These are phyloP conservation scores for Suhomyces panamericanus DNA, from an alignment of 1,139 yeast species.

Conservation along the genomic window DNA sequence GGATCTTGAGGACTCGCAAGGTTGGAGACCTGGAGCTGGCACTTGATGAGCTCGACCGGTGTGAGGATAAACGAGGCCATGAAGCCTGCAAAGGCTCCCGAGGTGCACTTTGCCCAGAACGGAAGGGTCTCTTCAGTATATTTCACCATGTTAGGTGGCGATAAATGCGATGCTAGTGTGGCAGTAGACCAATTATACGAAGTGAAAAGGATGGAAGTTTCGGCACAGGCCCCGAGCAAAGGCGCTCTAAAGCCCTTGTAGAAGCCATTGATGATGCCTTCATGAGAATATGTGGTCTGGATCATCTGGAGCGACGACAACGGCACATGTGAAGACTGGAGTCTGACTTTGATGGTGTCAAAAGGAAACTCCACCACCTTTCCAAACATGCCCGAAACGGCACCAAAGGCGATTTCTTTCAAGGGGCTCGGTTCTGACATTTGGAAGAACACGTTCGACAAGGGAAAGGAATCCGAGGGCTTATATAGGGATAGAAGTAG, in stretches of 20 bases:
- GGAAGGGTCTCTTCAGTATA: constrained; percentile 25
- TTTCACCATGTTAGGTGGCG: neutral
- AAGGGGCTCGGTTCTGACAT: constrained; percentile 22
- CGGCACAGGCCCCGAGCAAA: constrained; percentile 82
- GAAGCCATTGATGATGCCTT: constrained; percentile 58
- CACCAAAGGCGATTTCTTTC: constrained; percentile 47
- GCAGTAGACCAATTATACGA: constrained; percentile 53
- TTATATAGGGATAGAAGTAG: neutral
- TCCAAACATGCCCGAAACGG: constrained; percentile 76
- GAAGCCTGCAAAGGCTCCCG: constrained; percentile 85
- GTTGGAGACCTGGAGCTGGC: constrained; percentile 80
- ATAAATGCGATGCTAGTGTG: constrained; percentile 17
- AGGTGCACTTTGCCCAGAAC: constrained; percentile 45
- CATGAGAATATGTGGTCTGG: constrained; percentile 55
- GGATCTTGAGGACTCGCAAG: constrained; percentile 25
- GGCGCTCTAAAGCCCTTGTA: constrained; percentile 77
- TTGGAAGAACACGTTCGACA: neutral
- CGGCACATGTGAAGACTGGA: constrained; percentile 64
- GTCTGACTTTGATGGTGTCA: constrained; percentile 86
- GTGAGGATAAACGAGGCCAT: constrained; percentile 82
- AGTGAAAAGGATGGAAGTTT: constrained; percentile 72
- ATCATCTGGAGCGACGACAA: constrained; percentile 63
- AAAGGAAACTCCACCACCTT: constrained; percentile 88
- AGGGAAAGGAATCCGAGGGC: neutral
- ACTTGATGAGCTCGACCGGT: constrained; percentile 86